Base-by-base conservation (phyloP, 148 eudicot species). In the Nepenthes gracilis region DNA sequence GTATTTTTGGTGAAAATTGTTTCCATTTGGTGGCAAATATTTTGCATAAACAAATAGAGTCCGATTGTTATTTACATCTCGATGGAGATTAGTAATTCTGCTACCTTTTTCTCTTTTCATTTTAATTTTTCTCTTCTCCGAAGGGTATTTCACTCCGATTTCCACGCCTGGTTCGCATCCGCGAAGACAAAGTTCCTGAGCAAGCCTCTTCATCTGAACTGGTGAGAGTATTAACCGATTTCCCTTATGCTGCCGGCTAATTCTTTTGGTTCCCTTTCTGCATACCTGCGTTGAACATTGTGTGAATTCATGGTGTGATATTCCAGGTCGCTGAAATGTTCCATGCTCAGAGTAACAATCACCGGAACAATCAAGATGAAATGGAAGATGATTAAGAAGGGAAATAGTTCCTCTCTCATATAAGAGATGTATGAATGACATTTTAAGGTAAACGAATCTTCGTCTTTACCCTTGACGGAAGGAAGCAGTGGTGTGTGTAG, bases 111-210 rank as follows among this genome's bases (percentile, higher is more conserved):
- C 52, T 49, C 45, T 4, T 35, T 52, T 2, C 62, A 33, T 61
- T 4, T 4, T 8, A 40, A 3, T 8, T 40, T 5, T 49, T 11
- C 10, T 49, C 15, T 10, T 49, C 11, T 49, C 23, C 23, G 54
- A 64, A 92, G 98, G 98, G 98, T 47, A 88, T 92, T 64, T 92
- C 98, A 32, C 85, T 92, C 36, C 80, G 98, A 37, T 92, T 88
- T 78, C 98, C 98, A 40, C 88, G 98, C 33, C 74, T 92, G 56
- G 63, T 88, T 59, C 91, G 96, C 49, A 77, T 82, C 5, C 79
- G 98, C 65, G 96, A 88, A 65, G 98, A 92, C 57, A 88, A 92
- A 77, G 36, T 67, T 64, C 95, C 95, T 14, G 98, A 92, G 74
- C 75, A 92, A 47, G 96, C 98, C 12, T 71, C 98, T 5, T 78